Evolutionary conservation across 345 rosid species (phyloP).

Genomic region (Euphorbia peplus): DNA sequence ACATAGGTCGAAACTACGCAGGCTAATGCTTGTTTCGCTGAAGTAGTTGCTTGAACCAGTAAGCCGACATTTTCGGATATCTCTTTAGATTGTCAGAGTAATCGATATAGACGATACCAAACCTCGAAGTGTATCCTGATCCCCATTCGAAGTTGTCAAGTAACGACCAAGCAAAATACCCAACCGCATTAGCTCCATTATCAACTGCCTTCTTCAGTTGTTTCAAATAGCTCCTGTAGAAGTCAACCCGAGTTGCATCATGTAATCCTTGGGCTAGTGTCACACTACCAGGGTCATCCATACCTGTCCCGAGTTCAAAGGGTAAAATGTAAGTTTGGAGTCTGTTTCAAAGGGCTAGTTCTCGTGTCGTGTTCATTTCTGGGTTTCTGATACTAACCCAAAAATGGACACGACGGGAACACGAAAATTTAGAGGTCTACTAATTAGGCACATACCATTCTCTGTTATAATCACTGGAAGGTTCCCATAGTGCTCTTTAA

Average conservation of each 20-base stretch:
- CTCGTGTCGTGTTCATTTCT: too few relatives aligned
- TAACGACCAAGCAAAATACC: constrained; percentile 96
- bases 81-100: constrained; percentile 54
- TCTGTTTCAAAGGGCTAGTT: too few relatives aligned
- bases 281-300: constrained; percentile 88
- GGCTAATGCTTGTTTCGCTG: constrained; percentile 25
- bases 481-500: constrained; percentile 82
- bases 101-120: constrained; percentile 89
- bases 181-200: constrained; percentile 75
- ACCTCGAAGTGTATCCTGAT: constrained; percentile 86
- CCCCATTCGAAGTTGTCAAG: constrained; percentile 96
- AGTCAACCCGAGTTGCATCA: constrained; percentile 76
- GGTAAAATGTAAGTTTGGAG: too few relatives aligned
- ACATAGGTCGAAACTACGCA: neutral
- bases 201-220: constrained; percentile 81
- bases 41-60: constrained; percentile 76
- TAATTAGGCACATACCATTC: constrained; percentile 52
- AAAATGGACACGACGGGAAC: too few relatives aligned
- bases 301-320: constrained; percentile 40
- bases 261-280: constrained; percentile 65
- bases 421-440: too few relatives aligned
- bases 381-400: too few relatives aligned
- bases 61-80: constrained; percentile 89
- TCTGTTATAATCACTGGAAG: constrained; percentile 77
- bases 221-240: constrained; percentile 62